Conservation (phyloP, 2,329 filamentous ascomycete genomes). For the Botryotinia globosa region DNA sequence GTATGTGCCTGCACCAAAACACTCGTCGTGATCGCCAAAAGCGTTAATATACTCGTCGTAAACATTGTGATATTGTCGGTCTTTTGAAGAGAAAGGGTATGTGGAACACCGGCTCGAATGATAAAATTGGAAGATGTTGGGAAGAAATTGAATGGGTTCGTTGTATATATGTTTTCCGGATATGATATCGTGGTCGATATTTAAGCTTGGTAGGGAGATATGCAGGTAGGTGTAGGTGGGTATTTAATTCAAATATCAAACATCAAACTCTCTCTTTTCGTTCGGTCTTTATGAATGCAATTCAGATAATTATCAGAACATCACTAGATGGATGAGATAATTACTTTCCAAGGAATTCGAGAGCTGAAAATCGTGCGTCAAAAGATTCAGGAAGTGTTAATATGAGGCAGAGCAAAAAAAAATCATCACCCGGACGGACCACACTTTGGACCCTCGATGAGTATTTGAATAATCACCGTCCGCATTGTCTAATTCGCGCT, state of each 20-base stretch:
- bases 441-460: constrained; percentile 8
- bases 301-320: background rate
- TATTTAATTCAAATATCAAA: background rate
- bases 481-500: constrained; percentile 5
- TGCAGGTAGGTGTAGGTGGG: background rate
- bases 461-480: background rate
- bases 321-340: constrained; percentile 6
- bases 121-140: background rate
- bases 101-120: background rate
- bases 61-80: constrained; percentile 4
- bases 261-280: background rate
- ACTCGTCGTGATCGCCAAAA: constrained; percentile 10
- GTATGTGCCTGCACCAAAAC: constrained; percentile 42
- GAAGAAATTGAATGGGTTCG: background rate
- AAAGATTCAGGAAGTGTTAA: background rate
- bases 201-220: background rate
- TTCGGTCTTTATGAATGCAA: background rate
- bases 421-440: background rate
- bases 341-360: background rate
- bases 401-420: constrained; percentile 1
- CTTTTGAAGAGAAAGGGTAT: background rate
- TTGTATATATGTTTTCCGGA: background rate
- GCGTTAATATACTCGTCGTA: background rate
- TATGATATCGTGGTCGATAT: background rate
- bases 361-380: background rate